phyloP scores from a whole-genome alignment of 139 green algal genomes.

The Micractinium sp. region DNA sequence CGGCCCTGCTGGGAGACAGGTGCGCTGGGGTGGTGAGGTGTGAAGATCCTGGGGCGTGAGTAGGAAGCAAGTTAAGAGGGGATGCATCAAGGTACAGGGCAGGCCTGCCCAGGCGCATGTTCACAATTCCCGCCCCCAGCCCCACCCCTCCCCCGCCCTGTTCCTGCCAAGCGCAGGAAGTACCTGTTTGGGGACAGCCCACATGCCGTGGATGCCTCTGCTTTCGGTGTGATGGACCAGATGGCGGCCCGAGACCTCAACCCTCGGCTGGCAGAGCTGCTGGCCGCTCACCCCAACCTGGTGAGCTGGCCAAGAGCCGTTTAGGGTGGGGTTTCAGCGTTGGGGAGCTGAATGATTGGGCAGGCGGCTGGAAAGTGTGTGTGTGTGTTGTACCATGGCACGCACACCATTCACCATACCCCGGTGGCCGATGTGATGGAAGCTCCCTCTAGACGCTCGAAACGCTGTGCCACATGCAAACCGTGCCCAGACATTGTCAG shows the following conservation, averaged over 20 bases:
- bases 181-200: not conserved
- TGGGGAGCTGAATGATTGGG: not conserved
- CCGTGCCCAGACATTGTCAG: too few relatives aligned
- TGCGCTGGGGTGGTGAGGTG: too few relatives aligned
- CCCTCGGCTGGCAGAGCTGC: not conserved
- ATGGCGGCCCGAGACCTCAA: not conserved
- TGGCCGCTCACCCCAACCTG: not conserved
- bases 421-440: too few relatives aligned
- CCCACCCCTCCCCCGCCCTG: too few relatives aligned
- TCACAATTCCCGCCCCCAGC: too few relatives aligned
- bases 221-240: conserved; percentile 15
- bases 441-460: too few relatives aligned
- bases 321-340: not conserved
- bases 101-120: too few relatives aligned
- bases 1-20: not conserved
- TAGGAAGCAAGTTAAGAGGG: too few relatives aligned
- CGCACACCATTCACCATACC: not conserved
- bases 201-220: not conserved
- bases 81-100: too few relatives aligned
- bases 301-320: not conserved
- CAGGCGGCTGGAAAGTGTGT: not conserved
- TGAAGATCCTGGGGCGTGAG: too few relatives aligned
- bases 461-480: not conserved
- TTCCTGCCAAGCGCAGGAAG: too few relatives aligned
- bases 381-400: not conserved